Evolutionary conservation across 805 yeast genomes (phyloP).

Genomic region (Candida succiphila): DNA sequence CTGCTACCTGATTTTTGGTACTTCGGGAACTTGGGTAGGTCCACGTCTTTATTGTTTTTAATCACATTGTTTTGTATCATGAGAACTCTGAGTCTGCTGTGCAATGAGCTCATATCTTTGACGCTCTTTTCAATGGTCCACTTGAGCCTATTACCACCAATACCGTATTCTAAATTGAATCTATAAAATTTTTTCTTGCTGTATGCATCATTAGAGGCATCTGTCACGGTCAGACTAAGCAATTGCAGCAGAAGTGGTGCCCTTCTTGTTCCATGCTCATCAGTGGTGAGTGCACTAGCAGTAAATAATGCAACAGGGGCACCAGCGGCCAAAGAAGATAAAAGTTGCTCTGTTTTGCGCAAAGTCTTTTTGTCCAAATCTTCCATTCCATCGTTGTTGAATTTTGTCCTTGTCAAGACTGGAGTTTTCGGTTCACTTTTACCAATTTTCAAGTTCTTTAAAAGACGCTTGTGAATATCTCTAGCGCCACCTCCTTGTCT

Average conservation of each 20-base stretch:
- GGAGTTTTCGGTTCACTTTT: background rate
- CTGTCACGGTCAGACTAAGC: constrained; percentile 54
- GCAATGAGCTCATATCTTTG: constrained; percentile 63
- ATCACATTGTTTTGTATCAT: constrained; percentile 26
- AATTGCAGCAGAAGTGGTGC: constrained; percentile 77
- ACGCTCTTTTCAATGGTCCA: constrained; percentile 75
- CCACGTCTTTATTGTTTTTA: constrained; percentile 14
- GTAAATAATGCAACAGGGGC: constrained; percentile 67
- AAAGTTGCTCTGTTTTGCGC: constrained; percentile 20
- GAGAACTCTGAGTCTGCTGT: constrained; percentile 53
- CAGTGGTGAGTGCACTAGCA: constrained; percentile 65
- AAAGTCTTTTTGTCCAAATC: constrained; percentile 15
- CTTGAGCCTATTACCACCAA: constrained; percentile 64
- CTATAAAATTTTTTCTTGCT: constrained; percentile 37
- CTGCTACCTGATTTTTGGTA: background rate
- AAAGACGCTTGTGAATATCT: background rate
- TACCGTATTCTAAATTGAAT: constrained; percentile 83
- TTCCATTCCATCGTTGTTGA: no score
- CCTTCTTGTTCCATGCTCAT: constrained; percentile 65
- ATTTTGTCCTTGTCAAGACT: constrained; percentile 7
- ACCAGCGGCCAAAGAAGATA: constrained; percentile 50
- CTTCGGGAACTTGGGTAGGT: constrained; percentile 29
- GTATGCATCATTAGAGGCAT: constrained; percentile 32
- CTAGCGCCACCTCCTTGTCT: no score
- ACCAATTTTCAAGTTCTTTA: background rate